phyloP scores from a whole-genome alignment of 192 early-diverging fungal species.

The Mortierella antarctica region DNA sequence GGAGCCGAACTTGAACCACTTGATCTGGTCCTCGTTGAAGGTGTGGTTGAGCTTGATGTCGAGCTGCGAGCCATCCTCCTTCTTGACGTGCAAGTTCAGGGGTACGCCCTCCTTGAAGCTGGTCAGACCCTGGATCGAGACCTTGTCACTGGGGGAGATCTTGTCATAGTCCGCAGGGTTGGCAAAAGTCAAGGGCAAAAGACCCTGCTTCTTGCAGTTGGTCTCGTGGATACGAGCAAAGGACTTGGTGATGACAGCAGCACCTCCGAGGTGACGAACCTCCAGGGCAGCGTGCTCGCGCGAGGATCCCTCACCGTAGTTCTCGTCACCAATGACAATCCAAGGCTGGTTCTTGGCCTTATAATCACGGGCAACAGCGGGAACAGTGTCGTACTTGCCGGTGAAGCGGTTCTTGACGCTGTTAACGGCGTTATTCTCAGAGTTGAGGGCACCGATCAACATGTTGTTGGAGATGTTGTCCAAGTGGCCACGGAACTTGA shows the following conservation, averaged over 20 bases:
- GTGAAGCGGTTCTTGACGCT: constrained; percentile 77
- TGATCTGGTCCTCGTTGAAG: constrained; percentile 99
- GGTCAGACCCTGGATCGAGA: constrained; percentile 90
- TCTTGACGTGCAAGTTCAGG: constrained; percentile 86
- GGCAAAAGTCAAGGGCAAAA: constrained; percentile 95
- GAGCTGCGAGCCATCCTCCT: constrained; percentile 78
- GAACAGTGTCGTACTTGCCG: constrained; percentile 88
- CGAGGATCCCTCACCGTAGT: constrained; percentile 99
- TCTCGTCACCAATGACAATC: constrained; percentile 98
- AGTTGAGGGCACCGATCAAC: constrained; percentile 97
- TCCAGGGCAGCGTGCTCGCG: constrained; percentile 99
- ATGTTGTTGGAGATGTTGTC: constrained; percentile 99
- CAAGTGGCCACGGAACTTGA: constrained; percentile 97
- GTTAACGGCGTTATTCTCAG: constrained; percentile 85
- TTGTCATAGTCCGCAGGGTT: constrained; percentile 95
- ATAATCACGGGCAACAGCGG: constrained; percentile 93
- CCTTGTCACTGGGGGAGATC: constrained; percentile 86
- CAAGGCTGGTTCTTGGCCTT: constrained; percentile 86
- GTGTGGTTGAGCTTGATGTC: constrained; percentile 95
- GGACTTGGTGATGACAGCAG: constrained; percentile 93
- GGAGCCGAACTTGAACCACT: constrained; percentile 97
- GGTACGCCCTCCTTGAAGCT: constrained; percentile 84
- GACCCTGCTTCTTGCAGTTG: constrained; percentile 99
- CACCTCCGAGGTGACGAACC: constrained; percentile 94
- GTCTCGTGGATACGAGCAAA: constrained; percentile 99